Conservation (phyloP, 495 filamentous ascomycete genomes). For the Pseudomonodictys pantanalensis region DNA sequence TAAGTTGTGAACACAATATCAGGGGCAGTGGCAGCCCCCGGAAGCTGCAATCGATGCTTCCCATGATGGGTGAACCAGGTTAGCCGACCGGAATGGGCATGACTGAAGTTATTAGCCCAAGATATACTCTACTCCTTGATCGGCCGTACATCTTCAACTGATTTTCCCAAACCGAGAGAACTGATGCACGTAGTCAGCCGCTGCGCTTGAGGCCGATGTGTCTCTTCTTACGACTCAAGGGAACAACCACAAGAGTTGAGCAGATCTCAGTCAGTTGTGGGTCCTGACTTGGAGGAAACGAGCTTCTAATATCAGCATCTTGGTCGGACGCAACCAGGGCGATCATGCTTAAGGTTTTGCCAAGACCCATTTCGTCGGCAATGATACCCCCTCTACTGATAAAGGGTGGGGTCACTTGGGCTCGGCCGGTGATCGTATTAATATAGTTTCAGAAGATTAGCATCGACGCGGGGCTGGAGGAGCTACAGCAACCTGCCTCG, state of each 20-base stretch:
- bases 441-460: slow-evolving; percentile 26
- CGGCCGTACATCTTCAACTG: slow-evolving; percentile 1
- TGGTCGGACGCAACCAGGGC: slow-evolving; percentile 35
- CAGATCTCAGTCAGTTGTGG: neutral
- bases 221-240: slow-evolving; percentile 38
- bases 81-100: slow-evolving; percentile 33
- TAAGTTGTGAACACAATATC: slow-evolving; percentile 45
- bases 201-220: neutral
- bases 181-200: neutral
- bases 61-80: slow-evolving; percentile 39
- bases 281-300: neutral
- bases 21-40: slow-evolving; percentile 6
- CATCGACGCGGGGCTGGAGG: neutral
- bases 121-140: neutral
- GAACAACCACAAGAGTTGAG: slow-evolving; percentile 41
- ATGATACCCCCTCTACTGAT: slow-evolving; percentile 44
- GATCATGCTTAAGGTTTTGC: slow-evolving; percentile 46
- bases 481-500: slow-evolving; percentile 8
- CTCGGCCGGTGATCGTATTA: slow-evolving; percentile 37
- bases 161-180: slow-evolving; percentile 5
- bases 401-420: slow-evolving; percentile 19
- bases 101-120: slow-evolving; percentile 4
- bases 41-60: slow-evolving; percentile 28
- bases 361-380: slow-evolving; percentile 47
- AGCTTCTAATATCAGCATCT: neutral